Conservation (phyloP, 2,329 filamentous ascomycete species). For the Fusarium fracticaudum region DNA sequence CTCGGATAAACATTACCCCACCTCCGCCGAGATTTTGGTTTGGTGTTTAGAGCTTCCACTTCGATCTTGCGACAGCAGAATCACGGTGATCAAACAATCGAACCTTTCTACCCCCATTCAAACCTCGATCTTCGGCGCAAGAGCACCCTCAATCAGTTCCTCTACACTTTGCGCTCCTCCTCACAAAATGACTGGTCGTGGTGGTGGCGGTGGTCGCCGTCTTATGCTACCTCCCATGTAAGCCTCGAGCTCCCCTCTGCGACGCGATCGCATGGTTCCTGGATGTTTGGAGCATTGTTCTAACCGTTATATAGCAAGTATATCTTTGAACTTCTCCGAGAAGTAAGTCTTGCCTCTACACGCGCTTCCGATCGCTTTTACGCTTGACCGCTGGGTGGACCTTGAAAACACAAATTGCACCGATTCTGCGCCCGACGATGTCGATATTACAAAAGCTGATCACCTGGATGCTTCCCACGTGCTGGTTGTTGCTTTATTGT, state of each 20-base stretch:
- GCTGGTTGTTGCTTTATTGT: neutral
- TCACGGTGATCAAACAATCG: constrained; percentile 31
- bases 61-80: constrained; percentile 41
- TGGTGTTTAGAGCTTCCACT: constrained; percentile 36
- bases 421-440: neutral
- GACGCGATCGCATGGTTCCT: constrained; percentile 26
- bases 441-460: neutral
- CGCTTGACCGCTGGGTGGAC: constrained; percentile 24
- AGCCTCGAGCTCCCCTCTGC: constrained; percentile 27
- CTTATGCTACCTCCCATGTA: constrained; percentile 68
- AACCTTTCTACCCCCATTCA: constrained; percentile 1
- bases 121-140: neutral
- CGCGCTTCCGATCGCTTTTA: neutral
- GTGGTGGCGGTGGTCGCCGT: constrained; percentile 67
- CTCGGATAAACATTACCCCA: constrained; percentile 33
- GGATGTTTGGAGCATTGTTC: neutral
- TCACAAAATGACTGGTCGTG: constrained; percentile 65
- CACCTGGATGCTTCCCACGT: neutral
- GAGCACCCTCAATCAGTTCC: neutral
- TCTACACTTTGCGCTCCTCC: constrained; percentile 5
- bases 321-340: constrained; percentile 80
- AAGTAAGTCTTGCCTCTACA: constrained; percentile 46
- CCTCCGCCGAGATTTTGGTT: constrained; percentile 36
- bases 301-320: constrained; percentile 52
- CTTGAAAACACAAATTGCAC: constrained; percentile 22